Conservation (phyloP, 169 alveolate species). For the Plasmodium fragile region DNA sequence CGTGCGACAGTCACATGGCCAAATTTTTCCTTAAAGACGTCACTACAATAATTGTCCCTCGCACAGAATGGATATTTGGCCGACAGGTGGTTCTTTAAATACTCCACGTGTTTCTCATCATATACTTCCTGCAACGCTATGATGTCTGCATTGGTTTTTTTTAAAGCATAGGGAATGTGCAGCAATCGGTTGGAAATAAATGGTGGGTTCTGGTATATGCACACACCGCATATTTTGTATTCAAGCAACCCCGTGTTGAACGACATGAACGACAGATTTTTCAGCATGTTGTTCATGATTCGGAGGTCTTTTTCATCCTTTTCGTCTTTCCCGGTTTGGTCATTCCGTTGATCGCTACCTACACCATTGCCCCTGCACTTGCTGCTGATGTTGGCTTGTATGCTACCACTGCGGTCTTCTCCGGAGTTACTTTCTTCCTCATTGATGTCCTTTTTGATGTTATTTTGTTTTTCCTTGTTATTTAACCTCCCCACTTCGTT, state of each 20-base stretch:
- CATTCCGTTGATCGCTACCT: background rate
- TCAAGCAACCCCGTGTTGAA: conserved; percentile 92
- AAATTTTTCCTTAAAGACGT: conserved; percentile 1
- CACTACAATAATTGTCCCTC: conserved; percentile 72
- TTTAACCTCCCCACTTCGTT: background rate
- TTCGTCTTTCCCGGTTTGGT: background rate
- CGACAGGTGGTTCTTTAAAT: conserved; percentile 82
- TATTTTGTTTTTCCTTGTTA: background rate
- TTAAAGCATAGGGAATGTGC: conserved; percentile 89
- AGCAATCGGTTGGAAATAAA: conserved; percentile 88
- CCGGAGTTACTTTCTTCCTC: background rate
- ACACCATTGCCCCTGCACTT: background rate
- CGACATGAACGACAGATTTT: conserved; percentile 86
- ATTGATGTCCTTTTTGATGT: background rate
- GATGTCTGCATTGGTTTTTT: conserved; percentile 90
- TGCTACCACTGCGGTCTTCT: background rate
- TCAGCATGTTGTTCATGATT: conserved; percentile 66
- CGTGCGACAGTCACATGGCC: background rate
- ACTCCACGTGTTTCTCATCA: conserved; percentile 88
- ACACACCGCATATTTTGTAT: conserved; percentile 89
- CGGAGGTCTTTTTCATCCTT: conserved; percentile 9
- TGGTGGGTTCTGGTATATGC: conserved; percentile 92
- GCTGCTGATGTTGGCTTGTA: too few relatives aligned
- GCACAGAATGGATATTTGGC: conserved; percentile 89
- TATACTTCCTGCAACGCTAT: conserved; percentile 93